Conservation (phyloP, 257 asterid genomes). For the Solanum ossicruentum region DNA sequence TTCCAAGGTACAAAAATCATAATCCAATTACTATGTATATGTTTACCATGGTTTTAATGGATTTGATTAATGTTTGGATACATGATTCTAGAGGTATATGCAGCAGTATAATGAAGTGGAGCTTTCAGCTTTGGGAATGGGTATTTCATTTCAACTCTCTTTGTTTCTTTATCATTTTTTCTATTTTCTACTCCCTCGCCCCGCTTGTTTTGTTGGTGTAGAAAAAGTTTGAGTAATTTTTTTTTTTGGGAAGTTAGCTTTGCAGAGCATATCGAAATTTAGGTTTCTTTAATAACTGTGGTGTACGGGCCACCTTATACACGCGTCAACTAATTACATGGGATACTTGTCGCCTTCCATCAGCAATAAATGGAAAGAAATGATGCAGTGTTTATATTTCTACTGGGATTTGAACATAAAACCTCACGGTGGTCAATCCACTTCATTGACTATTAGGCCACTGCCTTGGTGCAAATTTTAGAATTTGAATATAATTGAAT, state of each 20-base stretch:
- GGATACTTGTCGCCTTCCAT: too few species aligned
- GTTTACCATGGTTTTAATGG: background rate
- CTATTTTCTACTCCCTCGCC: background rate
- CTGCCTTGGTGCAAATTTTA: too few species aligned
- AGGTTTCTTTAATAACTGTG: too few species aligned
- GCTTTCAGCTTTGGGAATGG: conserved; percentile 92
- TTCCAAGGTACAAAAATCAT: conserved; percentile 38
- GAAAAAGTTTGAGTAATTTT: background rate
- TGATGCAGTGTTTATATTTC: too few species aligned
- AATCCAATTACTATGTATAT: background rate
- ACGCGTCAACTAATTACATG: too few species aligned
- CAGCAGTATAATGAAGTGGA: conserved; percentile 73
- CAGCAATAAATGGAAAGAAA: too few species aligned
- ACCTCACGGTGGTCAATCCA: too few species aligned
- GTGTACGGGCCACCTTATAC: too few species aligned
- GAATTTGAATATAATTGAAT: background rate
- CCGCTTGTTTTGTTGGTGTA: background rate
- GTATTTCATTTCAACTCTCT: conserved; percentile 17
- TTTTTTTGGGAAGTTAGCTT: background rate
- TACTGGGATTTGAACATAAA: too few species aligned
- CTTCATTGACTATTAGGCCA: too few species aligned
- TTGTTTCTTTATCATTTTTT: background rate
- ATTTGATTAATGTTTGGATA: background rate
- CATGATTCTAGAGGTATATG: conserved; percentile 52
- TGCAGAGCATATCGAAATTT: background rate